Percentiles rank a stretch among this genome's conserved stretches.
Evolutionary conservation across 805 yeast genomes (phyloP).

Genomic region (Candida khao-thaluensis): DNA sequence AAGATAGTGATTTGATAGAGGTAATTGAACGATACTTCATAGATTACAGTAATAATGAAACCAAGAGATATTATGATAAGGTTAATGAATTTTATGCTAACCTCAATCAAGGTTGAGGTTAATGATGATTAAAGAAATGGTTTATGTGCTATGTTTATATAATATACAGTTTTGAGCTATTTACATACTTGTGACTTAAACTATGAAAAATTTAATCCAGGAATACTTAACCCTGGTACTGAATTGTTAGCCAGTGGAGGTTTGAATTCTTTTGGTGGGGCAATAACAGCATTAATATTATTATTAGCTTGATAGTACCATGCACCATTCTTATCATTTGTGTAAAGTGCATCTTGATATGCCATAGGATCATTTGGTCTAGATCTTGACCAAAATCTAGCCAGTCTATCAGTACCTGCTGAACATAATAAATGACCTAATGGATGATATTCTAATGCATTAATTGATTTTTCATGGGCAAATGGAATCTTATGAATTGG

Average conservation of each 20-base stretch:
- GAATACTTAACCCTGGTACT: slow-evolving; percentile 18
- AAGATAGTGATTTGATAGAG: slow-evolving; percentile 10
- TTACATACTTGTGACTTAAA: too few relatives aligned
- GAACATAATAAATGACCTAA: slow-evolving; percentile 87
- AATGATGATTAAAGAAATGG: not conserved
- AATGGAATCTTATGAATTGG: slow-evolving; percentile 69
- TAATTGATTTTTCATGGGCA: slow-evolving; percentile 93
- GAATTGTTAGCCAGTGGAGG: slow-evolving; percentile 1
- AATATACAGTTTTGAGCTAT: too few relatives aligned
- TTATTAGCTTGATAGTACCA: slow-evolving; percentile 49
- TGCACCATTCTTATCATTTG: slow-evolving; percentile 48
- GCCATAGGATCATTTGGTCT: slow-evolving; percentile 86
- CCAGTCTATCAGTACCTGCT: slow-evolving; percentile 91
- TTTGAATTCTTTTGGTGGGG: slow-evolving; percentile 18
- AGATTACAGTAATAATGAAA: slow-evolving; percentile 22
- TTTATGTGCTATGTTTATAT: slow-evolving; percentile 2
- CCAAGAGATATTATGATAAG: slow-evolving; percentile 25
- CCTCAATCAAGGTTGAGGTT: too few relatives aligned
- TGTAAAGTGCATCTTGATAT: slow-evolving; percentile 78
- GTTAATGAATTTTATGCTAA: slow-evolving; percentile 24
- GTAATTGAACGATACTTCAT: slow-evolving; percentile 11
- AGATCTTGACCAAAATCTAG: slow-evolving; percentile 92
- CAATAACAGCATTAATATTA: slow-evolving; percentile 42
- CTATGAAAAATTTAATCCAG: slow-evolving; percentile 24
- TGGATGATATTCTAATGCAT: slow-evolving; percentile 89